Evolutionary conservation across 371 early-diverging fungal species (phyloP).

Genomic region (Funneliformis caledonium): DNA sequence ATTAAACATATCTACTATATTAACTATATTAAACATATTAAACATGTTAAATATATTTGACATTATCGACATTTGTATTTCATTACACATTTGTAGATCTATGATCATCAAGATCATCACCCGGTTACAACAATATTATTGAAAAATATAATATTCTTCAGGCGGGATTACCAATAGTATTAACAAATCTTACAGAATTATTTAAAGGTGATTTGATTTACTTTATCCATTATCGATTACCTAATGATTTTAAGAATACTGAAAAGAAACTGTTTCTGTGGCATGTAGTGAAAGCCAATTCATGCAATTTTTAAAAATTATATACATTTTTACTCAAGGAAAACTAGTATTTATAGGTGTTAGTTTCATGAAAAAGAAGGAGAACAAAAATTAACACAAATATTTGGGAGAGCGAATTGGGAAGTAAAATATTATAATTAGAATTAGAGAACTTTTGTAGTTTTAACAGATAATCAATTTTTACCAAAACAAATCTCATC

Average conservation of each 20-base stretch:
- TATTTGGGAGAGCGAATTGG: not conserved
- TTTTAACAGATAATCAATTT: no score
- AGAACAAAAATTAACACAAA: not conserved
- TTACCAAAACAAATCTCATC: no score
- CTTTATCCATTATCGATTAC: not conserved
- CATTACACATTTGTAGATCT: no score
- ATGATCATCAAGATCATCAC: no score
- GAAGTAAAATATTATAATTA: not conserved
- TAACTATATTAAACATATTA: no score
- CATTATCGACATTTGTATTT: no score
- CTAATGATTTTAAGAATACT: not conserved
- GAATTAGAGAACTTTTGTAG: not conserved
- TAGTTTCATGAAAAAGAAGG: not conserved
- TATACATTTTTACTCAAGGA: no score
- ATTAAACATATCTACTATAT: no score
- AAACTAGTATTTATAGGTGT: not conserved
- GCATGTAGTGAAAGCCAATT: not conserved
- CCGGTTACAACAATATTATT: not conserved
- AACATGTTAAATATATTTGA: no score
- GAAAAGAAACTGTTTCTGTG: not conserved
- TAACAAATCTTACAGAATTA: not conserved
- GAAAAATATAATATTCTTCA: not conserved
- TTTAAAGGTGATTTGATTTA: not conserved
- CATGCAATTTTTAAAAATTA: conserved; percentile 4
- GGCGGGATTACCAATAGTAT: not conserved